Percentiles rank a stretch among this genome's conserved stretches.
phyloP scores from a whole-genome alignment of 1,284 basidiomycete species.

The Quambalaria eucalypti region DNA sequence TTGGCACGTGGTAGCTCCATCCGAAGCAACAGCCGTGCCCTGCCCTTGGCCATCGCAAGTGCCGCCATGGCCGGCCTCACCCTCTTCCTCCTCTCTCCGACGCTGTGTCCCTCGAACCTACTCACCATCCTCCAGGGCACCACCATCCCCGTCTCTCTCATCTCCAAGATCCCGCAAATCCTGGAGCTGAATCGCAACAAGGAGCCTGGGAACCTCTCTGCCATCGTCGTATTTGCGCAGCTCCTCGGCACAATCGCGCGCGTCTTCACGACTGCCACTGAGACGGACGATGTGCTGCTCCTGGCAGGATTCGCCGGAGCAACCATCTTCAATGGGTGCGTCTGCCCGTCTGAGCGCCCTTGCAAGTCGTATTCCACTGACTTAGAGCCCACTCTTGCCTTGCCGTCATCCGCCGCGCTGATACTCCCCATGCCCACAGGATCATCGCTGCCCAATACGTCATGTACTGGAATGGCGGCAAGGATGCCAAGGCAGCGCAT shows the following conservation, averaged over 20 bases:
- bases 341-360: no score
- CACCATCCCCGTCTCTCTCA: conserved; percentile 43
- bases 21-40: background rate
- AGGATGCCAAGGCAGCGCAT: conserved; percentile 1
- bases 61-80: conserved; percentile 81
- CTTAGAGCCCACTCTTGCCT: no score
- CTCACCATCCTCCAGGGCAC: conserved; percentile 34
- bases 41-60: conserved; percentile 60
- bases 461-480: conserved; percentile 36
- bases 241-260: conserved; percentile 39
- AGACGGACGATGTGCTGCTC: conserved; percentile 42
- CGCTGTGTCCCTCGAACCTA: conserved; percentile 19
- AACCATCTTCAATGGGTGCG: conserved; percentile 37
- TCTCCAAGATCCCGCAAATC: conserved; percentile 45
- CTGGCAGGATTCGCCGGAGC: conserved; percentile 44
- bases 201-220: conserved; percentile 39
- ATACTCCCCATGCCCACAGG: background rate
- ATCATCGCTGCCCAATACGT: conserved; percentile 39
- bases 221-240: conserved; percentile 45
- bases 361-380: no score
- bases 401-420: background rate
- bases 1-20: background rate
- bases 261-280: conserved; percentile 44
- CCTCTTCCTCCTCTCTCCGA: conserved; percentile 27
- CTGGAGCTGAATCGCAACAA: conserved; percentile 37